Evolutionary conservation across 1,284 basidiomycete genomes (phyloP).

Genomic region (Erythrobasidium hasegawianum): DNA sequence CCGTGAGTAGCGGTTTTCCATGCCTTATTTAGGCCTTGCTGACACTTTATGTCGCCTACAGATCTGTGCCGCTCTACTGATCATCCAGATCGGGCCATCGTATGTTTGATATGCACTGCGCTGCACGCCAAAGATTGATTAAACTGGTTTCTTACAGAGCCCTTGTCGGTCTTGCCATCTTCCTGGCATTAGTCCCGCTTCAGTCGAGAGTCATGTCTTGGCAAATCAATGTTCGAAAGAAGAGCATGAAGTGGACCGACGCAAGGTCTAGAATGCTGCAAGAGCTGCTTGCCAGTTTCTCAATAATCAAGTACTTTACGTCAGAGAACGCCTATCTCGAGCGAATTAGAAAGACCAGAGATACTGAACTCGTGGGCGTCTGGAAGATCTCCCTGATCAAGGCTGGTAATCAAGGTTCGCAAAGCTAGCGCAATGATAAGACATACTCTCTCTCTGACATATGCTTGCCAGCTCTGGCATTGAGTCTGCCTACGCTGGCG

Average conservation of each 20-base stretch:
- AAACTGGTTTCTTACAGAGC: constrained; percentile 49
- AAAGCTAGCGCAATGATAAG: no score
- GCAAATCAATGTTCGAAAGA: constrained; percentile 66
- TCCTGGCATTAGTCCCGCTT: constrained; percentile 61
- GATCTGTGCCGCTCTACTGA: constrained; percentile 61
- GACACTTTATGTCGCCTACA: no score
- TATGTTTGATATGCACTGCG: no score
- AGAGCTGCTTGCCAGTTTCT: constrained; percentile 74
- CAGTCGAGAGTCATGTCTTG: constrained; percentile 71
- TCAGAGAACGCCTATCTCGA: constrained; percentile 61
- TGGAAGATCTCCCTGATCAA: constrained; percentile 24
- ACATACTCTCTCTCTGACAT: neutral
- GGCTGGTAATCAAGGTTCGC: constrained; percentile 15
- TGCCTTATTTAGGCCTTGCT: no score
- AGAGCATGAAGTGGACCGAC: constrained; percentile 87
- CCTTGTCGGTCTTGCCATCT: constrained; percentile 73
- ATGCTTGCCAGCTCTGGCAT: constrained; percentile 49
- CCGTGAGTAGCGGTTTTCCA: no score
- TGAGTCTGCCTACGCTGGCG: constrained; percentile 61
- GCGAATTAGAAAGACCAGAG: constrained; percentile 65
- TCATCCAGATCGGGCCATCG: constrained; percentile 69
- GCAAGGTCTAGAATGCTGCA: constrained; percentile 73
- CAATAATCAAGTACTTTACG: constrained; percentile 79
- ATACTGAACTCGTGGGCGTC: constrained; percentile 60
- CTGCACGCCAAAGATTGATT: no score